Evolutionary conservation across 805 yeast species (phyloP), one percentile per base, ranked within the genome.

Genomic region (Candida patagonica): DNA sequence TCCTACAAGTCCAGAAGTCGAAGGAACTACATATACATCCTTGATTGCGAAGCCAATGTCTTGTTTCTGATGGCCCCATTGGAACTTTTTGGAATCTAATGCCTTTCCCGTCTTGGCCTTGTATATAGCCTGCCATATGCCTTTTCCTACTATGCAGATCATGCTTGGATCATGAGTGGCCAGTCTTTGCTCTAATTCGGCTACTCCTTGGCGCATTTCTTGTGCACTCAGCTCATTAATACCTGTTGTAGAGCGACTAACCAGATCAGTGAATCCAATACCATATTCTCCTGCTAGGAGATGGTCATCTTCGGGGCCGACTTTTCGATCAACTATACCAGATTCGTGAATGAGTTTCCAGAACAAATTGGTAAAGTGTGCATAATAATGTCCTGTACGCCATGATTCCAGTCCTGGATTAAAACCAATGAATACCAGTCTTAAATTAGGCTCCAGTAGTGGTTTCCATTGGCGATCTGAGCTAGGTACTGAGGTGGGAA

Each of bases 181-280:
- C 32, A 82, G 57, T 41, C 72, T 75, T 0, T 47, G 46, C 16
- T 76, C 57, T 20, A 82, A 59, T 27, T 70, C 46, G 0, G 76
- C 76, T 0, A 75, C 83, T 34, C 73, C 76, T 1, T 59, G 62
- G 8, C 63, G 50, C 68, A 78, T 74, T 52, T 82, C 92, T 6
- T 44, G 41, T 19, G 45, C 41, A 1, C 70, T 53, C 17, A 82
- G 63, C 46, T 80, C 82, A 24, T 62, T 66, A 1, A 78, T 77
- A 5, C 74, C 67, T 36, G 63, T 63, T 0, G 88, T 80, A 19
- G 85, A 76, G 32, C 89, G 56, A 27, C 70, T 59, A 1, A 80
- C 81, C 45, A 82, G 60, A 47, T 82, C 89, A 0, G 88, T 78
- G 55, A 82, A 80, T 0, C 89, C 92, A 2, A 79, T 67, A 2